phyloP scores from a whole-genome alignment of 192 early-diverging fungal species.

The Coemansia sp. region DNA sequence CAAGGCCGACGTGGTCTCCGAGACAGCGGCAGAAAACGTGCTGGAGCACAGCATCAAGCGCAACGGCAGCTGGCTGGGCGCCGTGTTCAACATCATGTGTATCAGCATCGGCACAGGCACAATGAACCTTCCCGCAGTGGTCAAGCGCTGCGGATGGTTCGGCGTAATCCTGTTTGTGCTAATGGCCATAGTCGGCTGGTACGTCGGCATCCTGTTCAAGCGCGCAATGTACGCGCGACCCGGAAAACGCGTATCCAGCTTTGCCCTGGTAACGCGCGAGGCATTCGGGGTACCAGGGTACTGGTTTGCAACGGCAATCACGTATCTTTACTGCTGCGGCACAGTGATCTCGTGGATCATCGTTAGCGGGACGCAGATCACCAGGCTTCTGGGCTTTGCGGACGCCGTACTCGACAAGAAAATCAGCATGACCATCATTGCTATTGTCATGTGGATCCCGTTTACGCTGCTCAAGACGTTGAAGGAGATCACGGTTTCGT shows the following conservation, averaged over 20 bases:
- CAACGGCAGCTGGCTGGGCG: slow-evolving; percentile 56
- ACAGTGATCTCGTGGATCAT: slow-evolving; percentile 71
- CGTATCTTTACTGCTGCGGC: slow-evolving; percentile 65
- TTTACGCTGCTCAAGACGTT: slow-evolving; percentile 75
- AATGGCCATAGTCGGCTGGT: slow-evolving; percentile 67
- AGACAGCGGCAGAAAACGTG: slow-evolving; percentile 1
- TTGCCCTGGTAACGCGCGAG: slow-evolving; percentile 61
- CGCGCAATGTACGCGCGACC: slow-evolving; percentile 68
- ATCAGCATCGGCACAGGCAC: slow-evolving; percentile 77
- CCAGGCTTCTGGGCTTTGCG: slow-evolving; percentile 54
- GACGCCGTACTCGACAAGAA: slow-evolving; percentile 44
- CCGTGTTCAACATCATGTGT: slow-evolving; percentile 66
- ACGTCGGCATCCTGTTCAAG: slow-evolving; percentile 71
- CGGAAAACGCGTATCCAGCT: slow-evolving; percentile 58
- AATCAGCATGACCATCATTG: slow-evolving; percentile 67
- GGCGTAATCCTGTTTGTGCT: slow-evolving; percentile 66
- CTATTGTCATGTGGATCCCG: slow-evolving; percentile 66
- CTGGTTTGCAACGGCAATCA: slow-evolving; percentile 55
- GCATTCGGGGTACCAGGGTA: slow-evolving; percentile 68
- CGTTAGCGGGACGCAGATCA: slow-evolving; percentile 67
- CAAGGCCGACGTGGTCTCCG: background rate
- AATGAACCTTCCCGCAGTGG: slow-evolving; percentile 75
- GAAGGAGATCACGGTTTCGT: slow-evolving; percentile 75
- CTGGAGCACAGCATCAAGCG: slow-evolving; percentile 41
- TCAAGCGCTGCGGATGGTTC: slow-evolving; percentile 75